Evolutionary conservation across 163 green algal species (phyloP).

Genomic region (Trebouxia gelatinosa): DNA sequence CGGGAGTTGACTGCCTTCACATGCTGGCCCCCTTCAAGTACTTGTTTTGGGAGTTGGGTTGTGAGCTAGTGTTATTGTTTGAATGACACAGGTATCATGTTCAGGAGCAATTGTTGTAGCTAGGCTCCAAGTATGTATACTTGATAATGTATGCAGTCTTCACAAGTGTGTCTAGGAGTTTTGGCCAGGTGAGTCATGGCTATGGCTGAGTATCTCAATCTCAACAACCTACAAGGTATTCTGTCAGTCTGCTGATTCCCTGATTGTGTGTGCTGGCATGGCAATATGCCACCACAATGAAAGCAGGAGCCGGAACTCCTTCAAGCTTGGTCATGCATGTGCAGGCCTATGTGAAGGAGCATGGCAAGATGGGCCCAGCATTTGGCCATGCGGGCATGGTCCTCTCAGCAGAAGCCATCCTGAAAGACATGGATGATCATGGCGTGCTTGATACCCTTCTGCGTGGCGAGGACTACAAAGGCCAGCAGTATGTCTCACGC

Average conservation of each 20-base stretch:
- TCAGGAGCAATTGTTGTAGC: no score
- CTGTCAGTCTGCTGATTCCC: no score
- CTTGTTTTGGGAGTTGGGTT: no score
- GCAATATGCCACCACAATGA: no score
- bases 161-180: not conserved
- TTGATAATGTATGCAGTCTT: not conserved
- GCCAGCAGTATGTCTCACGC: constrained; percentile 2
- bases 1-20: no score
- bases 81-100: no score
- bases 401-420: constrained; percentile 45
- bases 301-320: no score
- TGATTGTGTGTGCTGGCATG: no score
- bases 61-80: no score
- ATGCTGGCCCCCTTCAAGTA: no score
- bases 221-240: not conserved
- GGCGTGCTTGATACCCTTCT: constrained; percentile 42
- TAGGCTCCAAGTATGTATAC: no score
- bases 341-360: constrained; percentile 43
- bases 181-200: not conserved
- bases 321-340: not conserved
- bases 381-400: constrained; percentile 51
- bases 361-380: not conserved
- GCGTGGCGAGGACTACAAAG: constrained; percentile 16
- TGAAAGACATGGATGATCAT: constrained; percentile 51
- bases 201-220: not conserved